Evolutionary conservation across 148 eudicot species (phyloP).

Genomic region (Vaccinium corymbosum): DNA sequence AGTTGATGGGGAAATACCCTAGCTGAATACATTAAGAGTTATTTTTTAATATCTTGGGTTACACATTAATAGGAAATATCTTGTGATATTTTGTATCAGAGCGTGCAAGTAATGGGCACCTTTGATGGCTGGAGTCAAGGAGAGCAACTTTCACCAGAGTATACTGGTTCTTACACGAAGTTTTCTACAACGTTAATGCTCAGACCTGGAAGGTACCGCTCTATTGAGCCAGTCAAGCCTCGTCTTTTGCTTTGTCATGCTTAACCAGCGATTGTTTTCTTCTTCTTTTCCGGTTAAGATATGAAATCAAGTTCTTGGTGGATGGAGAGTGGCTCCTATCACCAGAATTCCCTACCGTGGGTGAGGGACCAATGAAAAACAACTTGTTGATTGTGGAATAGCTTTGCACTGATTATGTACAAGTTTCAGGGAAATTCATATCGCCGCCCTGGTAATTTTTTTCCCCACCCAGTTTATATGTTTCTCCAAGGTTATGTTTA

Average conservation of each 20-base stretch:
- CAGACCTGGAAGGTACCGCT: slow-evolving; percentile 79
- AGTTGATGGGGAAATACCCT: not conserved
- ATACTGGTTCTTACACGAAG: slow-evolving; percentile 62
- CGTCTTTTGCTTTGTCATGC: not conserved
- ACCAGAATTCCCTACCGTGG: slow-evolving; percentile 66
- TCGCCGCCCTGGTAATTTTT: not conserved
- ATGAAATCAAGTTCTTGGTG: slow-evolving; percentile 79
- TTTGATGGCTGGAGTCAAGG: slow-evolving; percentile 98
- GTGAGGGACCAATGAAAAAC: slow-evolving; percentile 73
- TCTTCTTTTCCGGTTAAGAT: slow-evolving; percentile 19
- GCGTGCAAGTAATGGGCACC: slow-evolving; percentile 96
- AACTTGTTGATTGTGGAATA: slow-evolving; percentile 76
- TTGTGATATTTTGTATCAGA: slow-evolving; percentile 34
- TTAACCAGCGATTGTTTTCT: not conserved
- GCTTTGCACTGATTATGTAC: slow-evolving; percentile 4
- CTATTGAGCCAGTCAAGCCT: not conserved
- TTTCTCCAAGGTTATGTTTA: not conserved
- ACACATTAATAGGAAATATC: not conserved
- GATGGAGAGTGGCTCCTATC: slow-evolving; percentile 90
- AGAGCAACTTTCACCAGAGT: slow-evolving; percentile 83
- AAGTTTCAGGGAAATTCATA: not conserved
- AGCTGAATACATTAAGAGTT: not conserved
- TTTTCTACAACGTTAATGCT: slow-evolving; percentile 75
- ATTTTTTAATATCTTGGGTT: not conserved
- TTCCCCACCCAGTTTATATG: not conserved